Percentiles rank a stretch among this genome's conserved stretches.
phyloP scores from a whole-genome alignment of 306 rosid species.

The Citrullus amarus region DNA sequence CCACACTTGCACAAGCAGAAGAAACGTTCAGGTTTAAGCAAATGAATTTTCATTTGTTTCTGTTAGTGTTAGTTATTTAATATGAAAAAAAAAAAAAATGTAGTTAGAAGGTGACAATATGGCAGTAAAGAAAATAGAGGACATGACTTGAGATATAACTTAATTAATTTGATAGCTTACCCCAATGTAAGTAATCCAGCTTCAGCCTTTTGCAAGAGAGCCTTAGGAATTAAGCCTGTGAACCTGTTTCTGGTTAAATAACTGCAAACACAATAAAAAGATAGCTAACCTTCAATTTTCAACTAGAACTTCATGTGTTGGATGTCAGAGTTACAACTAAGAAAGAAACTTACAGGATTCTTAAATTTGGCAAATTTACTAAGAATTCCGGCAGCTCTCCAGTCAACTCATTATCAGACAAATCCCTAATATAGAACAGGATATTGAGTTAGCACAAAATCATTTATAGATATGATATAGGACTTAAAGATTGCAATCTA shows the following conservation, averaged over 20 bases:
- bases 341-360: constrained; percentile 21
- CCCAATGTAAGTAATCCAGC: not conserved
- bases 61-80: not conserved
- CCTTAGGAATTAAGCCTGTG: constrained; percentile 13
- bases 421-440: constrained; percentile 18
- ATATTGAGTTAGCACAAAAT: not conserved
- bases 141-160: not conserved
- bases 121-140: not conserved
- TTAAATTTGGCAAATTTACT: constrained; percentile 11
- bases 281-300: not conserved
- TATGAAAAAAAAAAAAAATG: not conserved
- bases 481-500: too few species aligned
- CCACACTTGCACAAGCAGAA: constrained; percentile 11
- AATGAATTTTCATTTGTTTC: not conserved
- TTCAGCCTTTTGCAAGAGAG: constrained; percentile 4
- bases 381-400: constrained; percentile 25
- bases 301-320: not conserved
- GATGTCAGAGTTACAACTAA: not conserved
- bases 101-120: not conserved
- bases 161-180: not conserved
- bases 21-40: not conserved
- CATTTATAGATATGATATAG: too few species aligned
- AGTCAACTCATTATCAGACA: constrained; percentile 31
- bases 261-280: not conserved
- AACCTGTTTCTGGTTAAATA: constrained; percentile 12